Evolutionary conservation across 371 early-diverging fungal species (phyloP), one percentile per base, ranked within the genome.

Genomic region (Rhizomucor pusillus): DNA sequence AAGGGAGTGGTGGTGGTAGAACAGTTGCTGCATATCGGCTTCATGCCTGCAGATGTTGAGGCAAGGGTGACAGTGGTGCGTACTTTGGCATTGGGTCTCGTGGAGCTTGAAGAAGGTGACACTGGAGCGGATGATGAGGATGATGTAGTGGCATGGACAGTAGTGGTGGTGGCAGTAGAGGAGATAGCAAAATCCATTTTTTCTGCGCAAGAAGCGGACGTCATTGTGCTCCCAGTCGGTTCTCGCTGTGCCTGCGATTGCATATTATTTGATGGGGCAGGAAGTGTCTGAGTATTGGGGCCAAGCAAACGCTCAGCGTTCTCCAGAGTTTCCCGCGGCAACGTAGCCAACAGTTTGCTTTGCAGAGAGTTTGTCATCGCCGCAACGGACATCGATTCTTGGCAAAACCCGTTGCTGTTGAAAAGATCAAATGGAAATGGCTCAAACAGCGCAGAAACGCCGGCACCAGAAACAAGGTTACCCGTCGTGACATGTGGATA

Each of bases 1-100:
- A 95, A 82, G 0, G 97, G 94, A 6, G 98, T 95, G 7, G 75
- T 79, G 0, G 88, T 90, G 7, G 90, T 89, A 0, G 76, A 72
- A 67, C 97, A 97, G 74, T 96, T 94, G 44, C 71, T 69, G 66
- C 94, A 94, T 2, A 64, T 51, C 9, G 68, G 57, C 1, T 16
- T 18, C 29, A 53, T 29, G 29, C 29, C 29, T 29, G 29, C 29
- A 29, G 29, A 29, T 53, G 57, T 41, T 56, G 43, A 49, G 23
- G 25, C 19, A 9, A 37, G 22, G 1, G 37, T 43, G 16, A 35
- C 16, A 14, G 45, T 33, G 19, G 25, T 9, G 29, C 36, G 16
- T 29, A 49, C 6, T 13, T 43, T n/a, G 34, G 47, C 5, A 1
- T 19, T 3, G 7, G 14, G 2, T 44, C 23, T n/a, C 35, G 46